Conservation (phyloP, 139 green algal genomes). For the Chlamydomonas schloesseri region DNA sequence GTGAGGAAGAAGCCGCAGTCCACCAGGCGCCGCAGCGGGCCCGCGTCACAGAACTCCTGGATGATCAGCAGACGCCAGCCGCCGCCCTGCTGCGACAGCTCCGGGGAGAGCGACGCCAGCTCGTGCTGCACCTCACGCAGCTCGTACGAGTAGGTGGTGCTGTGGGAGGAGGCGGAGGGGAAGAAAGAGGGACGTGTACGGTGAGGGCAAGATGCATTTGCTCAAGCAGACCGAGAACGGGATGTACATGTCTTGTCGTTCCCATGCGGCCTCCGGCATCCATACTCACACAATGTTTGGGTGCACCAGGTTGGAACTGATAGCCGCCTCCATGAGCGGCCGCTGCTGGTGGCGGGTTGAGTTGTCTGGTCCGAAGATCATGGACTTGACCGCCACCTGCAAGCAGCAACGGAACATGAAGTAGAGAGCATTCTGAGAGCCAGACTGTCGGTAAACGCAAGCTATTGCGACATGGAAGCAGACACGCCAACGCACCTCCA, state of each 20-base stretch:
- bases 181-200: too few relatives aligned
- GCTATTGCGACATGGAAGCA: neutral
- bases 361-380: too few relatives aligned
- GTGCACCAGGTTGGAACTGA: too few relatives aligned
- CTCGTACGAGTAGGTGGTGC: slow-evolving; percentile 45
- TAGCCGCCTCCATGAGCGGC: too few relatives aligned
- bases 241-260: too few relatives aligned
- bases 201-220: too few relatives aligned
- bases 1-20: slow-evolving; percentile 38
- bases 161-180: neutral
- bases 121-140: slow-evolving; percentile 42
- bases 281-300: too few relatives aligned
- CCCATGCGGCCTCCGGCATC: too few relatives aligned
- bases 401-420: neutral
- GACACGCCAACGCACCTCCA: neutral
- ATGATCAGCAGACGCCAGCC: slow-evolving; percentile 51
- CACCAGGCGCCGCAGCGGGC: slow-evolving; percentile 1
- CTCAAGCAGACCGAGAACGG: too few relatives aligned
- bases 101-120: slow-evolving; percentile 17
- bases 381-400: neutral
- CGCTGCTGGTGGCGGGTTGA: too few relatives aligned
- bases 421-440: too few relatives aligned
- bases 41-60: slow-evolving; percentile 52
- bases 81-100: slow-evolving; percentile 37
- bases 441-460: neutral